Evolutionary conservation across 345 rosid species (phyloP), one percentile per base, ranked within the genome.

Genomic region (Syzygium jambos): DNA sequence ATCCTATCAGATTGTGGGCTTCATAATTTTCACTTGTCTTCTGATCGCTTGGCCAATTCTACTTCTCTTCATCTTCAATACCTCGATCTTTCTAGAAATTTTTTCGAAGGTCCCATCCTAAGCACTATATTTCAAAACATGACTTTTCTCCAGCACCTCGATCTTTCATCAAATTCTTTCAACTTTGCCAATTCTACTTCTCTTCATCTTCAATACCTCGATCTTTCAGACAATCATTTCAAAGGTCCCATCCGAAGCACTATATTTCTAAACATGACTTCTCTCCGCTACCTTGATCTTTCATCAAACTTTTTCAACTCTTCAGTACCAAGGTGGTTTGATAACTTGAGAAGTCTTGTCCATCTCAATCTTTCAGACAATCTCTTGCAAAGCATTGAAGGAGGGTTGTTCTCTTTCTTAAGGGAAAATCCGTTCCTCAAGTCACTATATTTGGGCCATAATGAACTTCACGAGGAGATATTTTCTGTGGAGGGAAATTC

Each of bases 161-260:
- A 56, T 56, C 27, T 56, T 56, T 56, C 61, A 8, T 1, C 5
- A 3, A 19, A 55, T 9, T 3, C 0, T 4, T 41, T 41, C 43
- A 41, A 41, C 43, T 51, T 51, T 13, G 52, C 52, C 52, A 51
- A 51, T 51, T 51, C 11, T 51, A 25, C n/a, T 23, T 57, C 7
- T 57, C 29, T 57, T 51, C 13, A 51, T 51, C 52, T 51, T 25
- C 3, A 25, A 13, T 25, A 57, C 63, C 30, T 59, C 2, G 68
- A 27, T 59, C 30, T 59, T 27, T 59, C 68, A 59, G 0, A 0
- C 0, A 59, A 59, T 59, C 1, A 0, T 0, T 25, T 59, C 0
- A 1, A 0, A 6, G 65, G 30, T 1, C 65, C 30, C 30, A 59
- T 59, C 65, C 65, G 7, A 25, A 27, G 30, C 2, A 59, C 6